Percentiles rank a stretch among this genome's conserved stretches.
Evolutionary conservation across 805 yeast species (phyloP).

Genomic region (Komagataella pastoris): DNA sequence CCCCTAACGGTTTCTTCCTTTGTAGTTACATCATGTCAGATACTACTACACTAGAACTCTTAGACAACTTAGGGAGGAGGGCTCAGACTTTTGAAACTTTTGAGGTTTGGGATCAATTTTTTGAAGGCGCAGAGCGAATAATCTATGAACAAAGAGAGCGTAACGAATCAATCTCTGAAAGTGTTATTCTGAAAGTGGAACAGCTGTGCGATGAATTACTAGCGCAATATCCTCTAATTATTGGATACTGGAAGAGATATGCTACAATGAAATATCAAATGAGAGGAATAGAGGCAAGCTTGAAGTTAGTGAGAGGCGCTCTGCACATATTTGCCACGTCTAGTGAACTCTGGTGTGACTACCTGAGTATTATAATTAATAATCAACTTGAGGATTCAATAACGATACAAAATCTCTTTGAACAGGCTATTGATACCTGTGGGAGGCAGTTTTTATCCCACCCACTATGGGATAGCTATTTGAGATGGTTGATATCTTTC

Average conservation of each 20-base stretch:
- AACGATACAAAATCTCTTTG: constrained; percentile 28
- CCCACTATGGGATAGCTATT: constrained; percentile 67
- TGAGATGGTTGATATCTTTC: constrained; percentile 41
- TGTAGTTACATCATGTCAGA: not conserved
- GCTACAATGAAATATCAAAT: constrained; percentile 41
- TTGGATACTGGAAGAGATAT: constrained; percentile 53
- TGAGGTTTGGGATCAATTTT: constrained; percentile 12
- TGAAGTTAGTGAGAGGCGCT: constrained; percentile 28
- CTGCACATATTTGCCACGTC: constrained; percentile 41
- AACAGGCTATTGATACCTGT: constrained; percentile 31
- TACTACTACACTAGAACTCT: not conserved
- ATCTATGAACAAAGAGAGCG: not conserved
- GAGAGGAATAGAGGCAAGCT: constrained; percentile 38
- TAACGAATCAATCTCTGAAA: not conserved
- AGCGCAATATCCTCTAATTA: constrained; percentile 41
- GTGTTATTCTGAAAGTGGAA: constrained; percentile 4
- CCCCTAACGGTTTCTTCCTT: not conserved
- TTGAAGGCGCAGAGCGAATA: not conserved
- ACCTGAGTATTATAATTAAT: constrained; percentile 36
- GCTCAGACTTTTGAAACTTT: not conserved
- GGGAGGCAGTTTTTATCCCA: constrained; percentile 73
- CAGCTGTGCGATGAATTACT: constrained; percentile 28
- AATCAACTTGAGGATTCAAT: constrained; percentile 19
- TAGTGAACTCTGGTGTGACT: constrained; percentile 59
- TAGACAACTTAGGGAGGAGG: not conserved